phyloP scores from a whole-genome alignment of 352 stramenopile genomes.

The Phytophthora sp. region DNA sequence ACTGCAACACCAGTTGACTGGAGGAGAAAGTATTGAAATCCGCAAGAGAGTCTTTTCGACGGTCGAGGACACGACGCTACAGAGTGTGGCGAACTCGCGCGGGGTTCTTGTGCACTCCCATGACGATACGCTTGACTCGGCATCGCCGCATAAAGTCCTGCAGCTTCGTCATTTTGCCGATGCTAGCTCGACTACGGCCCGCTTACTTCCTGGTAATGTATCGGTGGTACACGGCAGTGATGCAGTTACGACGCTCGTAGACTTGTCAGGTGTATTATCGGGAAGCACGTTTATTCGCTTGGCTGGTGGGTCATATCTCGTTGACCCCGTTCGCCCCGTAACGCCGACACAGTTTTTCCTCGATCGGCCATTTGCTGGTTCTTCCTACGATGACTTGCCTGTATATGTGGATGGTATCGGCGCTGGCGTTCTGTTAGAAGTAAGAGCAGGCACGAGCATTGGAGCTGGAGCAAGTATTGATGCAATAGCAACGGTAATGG shows the following conservation, averaged over 20 bases:
- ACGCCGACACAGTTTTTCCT: constrained; percentile 47
- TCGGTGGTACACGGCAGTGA: constrained; percentile 55
- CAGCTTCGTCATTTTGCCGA: constrained; percentile 65
- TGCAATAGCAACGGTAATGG: constrained; percentile 28
- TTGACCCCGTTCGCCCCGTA: constrained; percentile 41
- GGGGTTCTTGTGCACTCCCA: constrained; percentile 53
- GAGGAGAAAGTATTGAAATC: constrained; percentile 51
- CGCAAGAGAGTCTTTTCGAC: constrained; percentile 52
- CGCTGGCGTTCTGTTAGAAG: constrained; percentile 50
- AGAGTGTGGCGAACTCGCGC: constrained; percentile 51
- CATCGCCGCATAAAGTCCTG: constrained; percentile 38
- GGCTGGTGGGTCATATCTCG: constrained; percentile 53
- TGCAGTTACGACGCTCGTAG: constrained; percentile 43
- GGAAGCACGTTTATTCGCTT: constrained; percentile 56
- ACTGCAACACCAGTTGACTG: constrained; percentile 47
- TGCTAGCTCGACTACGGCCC: constrained; percentile 33
- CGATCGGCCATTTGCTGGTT: constrained; percentile 53
- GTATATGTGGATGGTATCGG: constrained; percentile 61
- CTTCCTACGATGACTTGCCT: constrained; percentile 53
- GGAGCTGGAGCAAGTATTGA: constrained; percentile 43
- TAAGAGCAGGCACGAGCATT: constrained; percentile 16
- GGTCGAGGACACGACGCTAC: constrained; percentile 51
- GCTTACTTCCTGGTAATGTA: constrained; percentile 50
- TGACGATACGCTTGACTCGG: constrained; percentile 45
- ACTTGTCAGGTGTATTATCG: constrained; percentile 42